Percentiles rank a stretch among this genome's conserved stretches.
These are phyloP conservation scores for Hygrophila difformis DNA, from an alignment of 257 asterid species.

Conservation along the genomic window DNA sequence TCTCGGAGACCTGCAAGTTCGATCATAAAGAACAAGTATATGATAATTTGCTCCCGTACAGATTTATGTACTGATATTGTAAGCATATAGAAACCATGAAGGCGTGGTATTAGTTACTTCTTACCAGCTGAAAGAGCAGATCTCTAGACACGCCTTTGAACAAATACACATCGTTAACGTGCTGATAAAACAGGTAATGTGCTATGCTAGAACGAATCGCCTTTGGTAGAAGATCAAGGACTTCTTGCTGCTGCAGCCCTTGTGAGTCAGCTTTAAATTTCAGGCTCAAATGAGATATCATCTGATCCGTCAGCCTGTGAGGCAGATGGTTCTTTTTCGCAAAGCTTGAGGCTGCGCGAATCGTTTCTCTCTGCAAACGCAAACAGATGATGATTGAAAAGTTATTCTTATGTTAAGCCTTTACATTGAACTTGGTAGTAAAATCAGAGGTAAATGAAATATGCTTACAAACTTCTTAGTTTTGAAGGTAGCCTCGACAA, in stretches of 20 bases:
- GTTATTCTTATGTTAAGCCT: not conserved
- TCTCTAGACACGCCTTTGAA: conserved; percentile 50
- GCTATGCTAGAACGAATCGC: conserved; percentile 56
- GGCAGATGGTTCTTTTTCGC: conserved; percentile 55
- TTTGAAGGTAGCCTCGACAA: conserved; percentile 48
- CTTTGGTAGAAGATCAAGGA: conserved; percentile 49
- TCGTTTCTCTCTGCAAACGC: conserved; percentile 41
- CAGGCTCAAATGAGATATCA: conserved; percentile 51
- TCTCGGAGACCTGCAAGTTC: conserved; percentile 19
- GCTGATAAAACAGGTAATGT: conserved; percentile 37
- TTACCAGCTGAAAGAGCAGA: conserved; percentile 63
- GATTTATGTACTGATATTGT: no score
- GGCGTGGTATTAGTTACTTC: not conserved
- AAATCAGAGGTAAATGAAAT: not conserved
- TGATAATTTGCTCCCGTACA: not conserved
- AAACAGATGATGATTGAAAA: not conserved
- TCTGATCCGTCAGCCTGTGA: conserved; percentile 46
- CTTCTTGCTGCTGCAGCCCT: conserved; percentile 61
- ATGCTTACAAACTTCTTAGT: conserved; percentile 55
- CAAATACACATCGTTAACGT: conserved; percentile 44
- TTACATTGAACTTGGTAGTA: not conserved
- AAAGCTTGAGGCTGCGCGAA: conserved; percentile 56
- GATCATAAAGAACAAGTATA: not conserved
- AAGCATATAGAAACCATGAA: no score
- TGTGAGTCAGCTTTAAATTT: conserved; percentile 54